Base-by-base conservation (phyloP, 129 eudicot genomes). In the Artemisia argyi region DNA sequence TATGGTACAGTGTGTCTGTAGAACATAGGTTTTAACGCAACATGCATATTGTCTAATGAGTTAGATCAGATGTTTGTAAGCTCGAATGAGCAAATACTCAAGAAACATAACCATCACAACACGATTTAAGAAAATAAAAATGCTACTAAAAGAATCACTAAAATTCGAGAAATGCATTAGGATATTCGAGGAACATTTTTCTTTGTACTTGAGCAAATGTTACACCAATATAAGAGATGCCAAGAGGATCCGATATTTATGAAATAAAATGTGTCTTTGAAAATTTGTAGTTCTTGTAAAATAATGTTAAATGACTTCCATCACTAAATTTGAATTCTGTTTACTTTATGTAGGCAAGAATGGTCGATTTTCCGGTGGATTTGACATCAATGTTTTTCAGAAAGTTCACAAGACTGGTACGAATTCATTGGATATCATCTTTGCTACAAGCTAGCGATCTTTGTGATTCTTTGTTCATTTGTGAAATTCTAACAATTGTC, bases 281-380 rank as follows among this genome's bases (percentile, higher is more conserved):
- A 39, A 39, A 7, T 39, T 39, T 39, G 0, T 13, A 24, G 12
- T 16, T 52, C 54, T 51, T 50, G 24, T 50, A 32, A 24, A 61
- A 49, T 61, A n/a, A 39, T 47, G 2, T 8, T 52, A 17, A 30
- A n/a, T 19, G 7, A 42, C 1, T 63, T 53, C 19, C 55, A 24
- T 26, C 35, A 13, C 66, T 53, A 20, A 77, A 52, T 24, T 53
- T 12, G 39, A 1, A 2, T 22, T 71, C 32, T 70, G 72, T 77
- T 77, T 71, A 11, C 70, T 42, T 22, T 46, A 52, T 80, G 67
- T n/a, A 94, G 99, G 99, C 49, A 74, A 76, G 11, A 86, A 88
- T 7, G 92, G 97, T 50, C 90, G 72, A 77, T 94, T 94, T 81
- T 94, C 93, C 1, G 99, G 99, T 60, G 99, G 97, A 18, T 94